phyloP scores from a whole-genome alignment of 108 stramenopile genomes.

The Pelagomonas calceolata region DNA sequence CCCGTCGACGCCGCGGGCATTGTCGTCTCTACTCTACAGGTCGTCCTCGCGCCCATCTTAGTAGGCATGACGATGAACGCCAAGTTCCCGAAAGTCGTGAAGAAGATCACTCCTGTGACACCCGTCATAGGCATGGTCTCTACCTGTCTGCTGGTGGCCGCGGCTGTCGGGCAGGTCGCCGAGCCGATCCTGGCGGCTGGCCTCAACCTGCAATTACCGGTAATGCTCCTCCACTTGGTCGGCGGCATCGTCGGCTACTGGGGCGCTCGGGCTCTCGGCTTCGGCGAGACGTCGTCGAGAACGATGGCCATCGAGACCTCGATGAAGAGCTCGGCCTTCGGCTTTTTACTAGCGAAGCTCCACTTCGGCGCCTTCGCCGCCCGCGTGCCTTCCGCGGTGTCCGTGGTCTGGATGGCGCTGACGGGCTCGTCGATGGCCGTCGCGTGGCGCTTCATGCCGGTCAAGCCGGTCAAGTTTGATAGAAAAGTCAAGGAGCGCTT shows the following conservation, averaged over 20 bases:
- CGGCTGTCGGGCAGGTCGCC: constrained; percentile 84
- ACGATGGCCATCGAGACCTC: constrained; percentile 97
- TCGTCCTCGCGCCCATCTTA: constrained; percentile 89
- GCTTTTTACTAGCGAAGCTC: constrained; percentile 90
- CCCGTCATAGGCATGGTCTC: constrained; percentile 87
- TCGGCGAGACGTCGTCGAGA: constrained; percentile 74
- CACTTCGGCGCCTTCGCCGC: constrained; percentile 86
- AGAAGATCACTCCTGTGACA: constrained; percentile 75
- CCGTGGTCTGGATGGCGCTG: constrained; percentile 96
- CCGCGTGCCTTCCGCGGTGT: constrained; percentile 89
- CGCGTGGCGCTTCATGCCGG: constrained; percentile 88
- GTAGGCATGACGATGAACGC: constrained; percentile 86
- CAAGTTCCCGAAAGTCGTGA: constrained; percentile 76
- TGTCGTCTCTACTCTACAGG: constrained; percentile 83
- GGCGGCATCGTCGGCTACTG: constrained; percentile 81
- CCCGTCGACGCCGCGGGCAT: constrained; percentile 91
- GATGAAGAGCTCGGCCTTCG: constrained; percentile 95
- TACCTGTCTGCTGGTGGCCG: constrained; percentile 87
- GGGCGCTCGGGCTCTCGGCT: constrained; percentile 66
- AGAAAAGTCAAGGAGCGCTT: not conserved
- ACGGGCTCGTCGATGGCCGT: constrained; percentile 81
- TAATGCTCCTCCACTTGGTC: constrained; percentile 80
- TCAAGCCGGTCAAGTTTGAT: constrained; percentile 19
- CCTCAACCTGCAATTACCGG: constrained; percentile 67
- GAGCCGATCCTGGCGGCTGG: constrained; percentile 72